Conservation (phyloP, 805 yeast species). For the Isabelozyma pseudorhagii region DNA sequence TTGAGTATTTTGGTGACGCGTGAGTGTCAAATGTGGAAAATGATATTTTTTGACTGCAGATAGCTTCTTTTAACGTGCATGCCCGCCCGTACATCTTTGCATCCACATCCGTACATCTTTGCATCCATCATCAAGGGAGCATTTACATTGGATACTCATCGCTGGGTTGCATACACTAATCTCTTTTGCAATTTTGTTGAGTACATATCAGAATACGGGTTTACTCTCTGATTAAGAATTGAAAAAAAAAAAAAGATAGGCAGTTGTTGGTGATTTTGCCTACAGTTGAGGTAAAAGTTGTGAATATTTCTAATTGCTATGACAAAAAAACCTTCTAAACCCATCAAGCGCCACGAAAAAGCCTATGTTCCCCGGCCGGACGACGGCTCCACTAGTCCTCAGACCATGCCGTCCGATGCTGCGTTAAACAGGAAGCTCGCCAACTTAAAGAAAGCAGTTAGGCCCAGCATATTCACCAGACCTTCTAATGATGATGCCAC, state of each 20-base stretch:
- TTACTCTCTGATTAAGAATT: no score
- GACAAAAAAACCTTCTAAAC: neutral
- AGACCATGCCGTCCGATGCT: neutral
- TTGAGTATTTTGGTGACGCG: no score
- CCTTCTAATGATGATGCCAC: slow-evolving; percentile 8
- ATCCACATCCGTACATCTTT: neutral
- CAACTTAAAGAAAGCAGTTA: neutral
- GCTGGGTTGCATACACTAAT: no score
- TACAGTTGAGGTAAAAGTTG: neutral
- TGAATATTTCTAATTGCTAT: neutral
- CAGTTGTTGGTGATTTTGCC: neutral
- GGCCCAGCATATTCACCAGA: slow-evolving; percentile 1
- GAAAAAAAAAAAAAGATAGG: no score
- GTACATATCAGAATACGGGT: no score
- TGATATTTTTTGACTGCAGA: no score
- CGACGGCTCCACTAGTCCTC: neutral
- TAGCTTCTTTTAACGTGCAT: no score
- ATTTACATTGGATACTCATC: no score
- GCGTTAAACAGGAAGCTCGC: neutral
- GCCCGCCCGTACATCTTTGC: neutral
- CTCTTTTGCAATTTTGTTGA: no score
- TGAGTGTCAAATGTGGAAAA: no score
- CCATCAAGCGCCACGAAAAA: neutral
- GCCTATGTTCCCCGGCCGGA: neutral
- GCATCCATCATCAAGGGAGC: neutral